Evolutionary conservation across 768 basidiomycete species (phyloP).

Genomic region (Auricularia heimuer): DNA sequence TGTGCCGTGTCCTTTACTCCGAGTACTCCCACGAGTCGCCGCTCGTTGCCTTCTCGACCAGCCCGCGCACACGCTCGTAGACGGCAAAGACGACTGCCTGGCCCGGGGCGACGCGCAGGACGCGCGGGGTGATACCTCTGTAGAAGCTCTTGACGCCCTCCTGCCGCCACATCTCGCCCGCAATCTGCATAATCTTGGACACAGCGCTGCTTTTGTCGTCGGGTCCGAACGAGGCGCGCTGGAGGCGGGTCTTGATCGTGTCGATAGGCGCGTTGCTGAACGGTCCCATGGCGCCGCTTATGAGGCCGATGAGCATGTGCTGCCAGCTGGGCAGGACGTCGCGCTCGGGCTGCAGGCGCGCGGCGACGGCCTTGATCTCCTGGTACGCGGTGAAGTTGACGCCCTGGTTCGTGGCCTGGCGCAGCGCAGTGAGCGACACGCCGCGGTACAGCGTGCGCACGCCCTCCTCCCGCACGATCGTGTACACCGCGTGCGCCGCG

Average conservation of each 20-base stretch:
- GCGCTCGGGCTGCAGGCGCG: slow-evolving; percentile 67
- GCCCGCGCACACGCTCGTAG: slow-evolving; percentile 75
- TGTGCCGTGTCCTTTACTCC: slow-evolving; percentile 32
- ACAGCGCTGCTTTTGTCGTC: slow-evolving; percentile 43
- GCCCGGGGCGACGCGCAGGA: slow-evolving; percentile 92
- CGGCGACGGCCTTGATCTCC: slow-evolving; percentile 81
- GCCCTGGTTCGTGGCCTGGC: slow-evolving; percentile 98
- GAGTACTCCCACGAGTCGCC: slow-evolving; percentile 52
- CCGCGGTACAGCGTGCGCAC: slow-evolving; percentile 78
- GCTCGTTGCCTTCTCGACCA: slow-evolving; percentile 61
- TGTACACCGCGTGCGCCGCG: slow-evolving; percentile 93
- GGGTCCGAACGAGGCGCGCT: slow-evolving; percentile 32
- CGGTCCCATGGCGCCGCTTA: slow-evolving; percentile 97
- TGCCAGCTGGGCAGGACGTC: slow-evolving; percentile 85
- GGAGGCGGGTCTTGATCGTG: slow-evolving; percentile 73
- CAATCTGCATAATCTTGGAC: slow-evolving; percentile 71
- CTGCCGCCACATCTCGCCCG: slow-evolving; percentile 84
- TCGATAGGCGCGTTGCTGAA: slow-evolving; percentile 96
- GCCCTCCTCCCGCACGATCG: slow-evolving; percentile 90
- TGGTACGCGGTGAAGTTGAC: slow-evolving; percentile 99
- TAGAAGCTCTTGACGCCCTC: slow-evolving; percentile 91
- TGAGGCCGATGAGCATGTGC: slow-evolving; percentile 87
- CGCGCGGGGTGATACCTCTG: slow-evolving; percentile 96
- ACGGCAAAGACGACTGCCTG: slow-evolving; percentile 97
- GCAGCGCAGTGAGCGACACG: slow-evolving; percentile 82